These are phyloP conservation scores for Tetradesmus lagerheimii DNA, from an alignment of 139 green algal species.

Conservation along the genomic window DNA sequence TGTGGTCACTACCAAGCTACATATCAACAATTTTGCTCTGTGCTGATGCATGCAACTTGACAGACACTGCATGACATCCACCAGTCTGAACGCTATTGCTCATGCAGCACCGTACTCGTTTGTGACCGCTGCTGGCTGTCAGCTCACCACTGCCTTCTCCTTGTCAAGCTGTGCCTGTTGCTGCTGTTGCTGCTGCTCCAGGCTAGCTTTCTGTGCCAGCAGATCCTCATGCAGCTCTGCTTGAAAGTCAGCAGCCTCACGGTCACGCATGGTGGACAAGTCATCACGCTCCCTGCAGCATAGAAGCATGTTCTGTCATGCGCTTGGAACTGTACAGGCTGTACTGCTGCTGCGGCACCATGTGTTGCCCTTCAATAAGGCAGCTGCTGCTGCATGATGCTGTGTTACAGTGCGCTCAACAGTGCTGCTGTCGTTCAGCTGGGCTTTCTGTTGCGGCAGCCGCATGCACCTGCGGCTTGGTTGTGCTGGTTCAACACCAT, in stretches of 20 bases:
- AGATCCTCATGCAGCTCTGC: constrained; percentile 27
- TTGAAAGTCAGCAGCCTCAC: constrained; percentile 27
- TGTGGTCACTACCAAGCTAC: too few relatives aligned
- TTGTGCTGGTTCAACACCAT: not conserved
- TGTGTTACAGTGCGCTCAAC: not conserved
- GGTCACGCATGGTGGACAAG: not conserved
- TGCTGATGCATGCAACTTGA: not conserved
- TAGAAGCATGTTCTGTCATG: not conserved
- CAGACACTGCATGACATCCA: too few relatives aligned
- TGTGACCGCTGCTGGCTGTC: not conserved
- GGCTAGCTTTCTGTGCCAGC: constrained; percentile 22
- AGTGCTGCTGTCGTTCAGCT: not conserved
- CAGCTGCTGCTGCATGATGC: not conserved
- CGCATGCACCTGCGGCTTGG: not conserved
- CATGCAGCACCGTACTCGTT: not conserved
- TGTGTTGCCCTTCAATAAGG: not conserved
- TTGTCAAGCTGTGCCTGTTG: constrained; percentile 36
- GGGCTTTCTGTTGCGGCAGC: not conserved
- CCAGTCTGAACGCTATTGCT: too few relatives aligned
- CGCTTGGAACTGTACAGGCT: not conserved
- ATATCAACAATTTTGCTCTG: not conserved
- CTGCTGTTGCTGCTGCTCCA: not conserved
- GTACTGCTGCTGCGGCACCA: not conserved
- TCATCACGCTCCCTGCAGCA: constrained; percentile 20
- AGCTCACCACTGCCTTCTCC: constrained; percentile 36